phyloP scores from a whole-genome alignment of 75 land plant genomes.

The Sequoia sempervirens region DNA sequence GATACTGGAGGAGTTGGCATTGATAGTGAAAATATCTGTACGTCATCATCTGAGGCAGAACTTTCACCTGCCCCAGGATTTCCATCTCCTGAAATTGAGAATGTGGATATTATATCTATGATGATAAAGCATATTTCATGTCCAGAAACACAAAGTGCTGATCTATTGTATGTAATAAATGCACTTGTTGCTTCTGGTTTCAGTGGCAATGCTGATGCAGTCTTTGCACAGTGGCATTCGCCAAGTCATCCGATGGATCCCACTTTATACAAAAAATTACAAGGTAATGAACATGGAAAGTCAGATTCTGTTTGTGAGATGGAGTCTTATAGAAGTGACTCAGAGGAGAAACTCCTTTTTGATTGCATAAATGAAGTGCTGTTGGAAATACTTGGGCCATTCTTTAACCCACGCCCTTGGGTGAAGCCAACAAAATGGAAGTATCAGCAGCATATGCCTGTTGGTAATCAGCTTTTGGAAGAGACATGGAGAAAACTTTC shows the following conservation, averaged over 20 bases:
- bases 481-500: background rate
- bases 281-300: conserved; percentile 20
- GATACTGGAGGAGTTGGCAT: background rate
- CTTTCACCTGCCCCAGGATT: conserved; percentile 9
- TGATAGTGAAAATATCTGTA: conserved; percentile 1
- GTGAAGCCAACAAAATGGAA: conserved; percentile 13
- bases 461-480: conserved; percentile 6
- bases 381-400: conserved; percentile 16
- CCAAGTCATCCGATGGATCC: conserved; percentile 32
- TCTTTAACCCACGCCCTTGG: conserved; percentile 11
- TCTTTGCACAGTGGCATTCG: conserved; percentile 28
- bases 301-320: background rate
- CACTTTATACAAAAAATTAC: conserved; percentile 41
- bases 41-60: conserved; percentile 10
- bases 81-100: background rate
- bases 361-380: conserved; percentile 54
- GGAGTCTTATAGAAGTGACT: conserved; percentile 10
- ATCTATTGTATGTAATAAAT: conserved; percentile 30
- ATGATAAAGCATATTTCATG: background rate
- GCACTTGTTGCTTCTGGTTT: conserved; percentile 54
- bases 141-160: background rate
- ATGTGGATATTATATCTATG: background rate
- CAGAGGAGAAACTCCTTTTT: conserved; percentile 31
- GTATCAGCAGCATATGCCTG: conserved; percentile 1
- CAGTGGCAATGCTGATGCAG: conserved; percentile 18